These are phyloP conservation scores for Apiospora hydei DNA, from an alignment of 2,329 filamentous ascomycete species.

Conservation along the genomic window DNA sequence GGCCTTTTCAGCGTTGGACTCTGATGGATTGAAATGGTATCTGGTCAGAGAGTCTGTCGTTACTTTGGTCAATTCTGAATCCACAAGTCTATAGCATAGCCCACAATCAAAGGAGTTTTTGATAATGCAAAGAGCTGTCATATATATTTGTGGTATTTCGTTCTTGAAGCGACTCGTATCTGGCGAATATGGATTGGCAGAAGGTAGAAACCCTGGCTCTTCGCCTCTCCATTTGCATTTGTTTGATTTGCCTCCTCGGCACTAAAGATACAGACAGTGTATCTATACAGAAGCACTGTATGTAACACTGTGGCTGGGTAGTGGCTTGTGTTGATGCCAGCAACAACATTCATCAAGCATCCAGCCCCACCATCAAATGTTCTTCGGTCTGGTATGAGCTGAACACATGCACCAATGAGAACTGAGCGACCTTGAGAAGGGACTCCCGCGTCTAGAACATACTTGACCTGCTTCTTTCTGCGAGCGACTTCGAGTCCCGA, in stretches of 20 bases:
- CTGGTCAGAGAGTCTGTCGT: background rate
- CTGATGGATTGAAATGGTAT: background rate
- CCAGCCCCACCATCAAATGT: constrained; percentile 18
- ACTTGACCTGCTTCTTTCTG: background rate
- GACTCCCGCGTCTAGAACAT: background rate
- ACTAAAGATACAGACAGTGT: background rate
- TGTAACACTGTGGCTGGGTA: background rate
- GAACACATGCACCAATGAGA: constrained; percentile 17
- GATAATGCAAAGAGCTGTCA: background rate
- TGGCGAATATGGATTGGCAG: background rate
- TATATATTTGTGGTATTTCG: background rate
- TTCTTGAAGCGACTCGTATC: background rate
- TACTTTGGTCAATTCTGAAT: background rate
- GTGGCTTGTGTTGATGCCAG: constrained; percentile 14
- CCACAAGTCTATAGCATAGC: background rate
- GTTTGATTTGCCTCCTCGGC: background rate
- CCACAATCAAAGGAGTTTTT: background rate
- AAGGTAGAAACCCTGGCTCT: background rate
- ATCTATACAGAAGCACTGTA: accelerated
- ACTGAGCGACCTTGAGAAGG: background rate
- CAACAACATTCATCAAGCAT: constrained; percentile 14
- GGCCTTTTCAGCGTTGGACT: constrained; percentile 12
- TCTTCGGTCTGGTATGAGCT: background rate
- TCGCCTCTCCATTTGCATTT: background rate
- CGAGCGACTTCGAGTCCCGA: background rate